Evolutionary conservation across 352 stramenopile genomes (phyloP).

Genomic region (Phytophthora tentaculata): DNA sequence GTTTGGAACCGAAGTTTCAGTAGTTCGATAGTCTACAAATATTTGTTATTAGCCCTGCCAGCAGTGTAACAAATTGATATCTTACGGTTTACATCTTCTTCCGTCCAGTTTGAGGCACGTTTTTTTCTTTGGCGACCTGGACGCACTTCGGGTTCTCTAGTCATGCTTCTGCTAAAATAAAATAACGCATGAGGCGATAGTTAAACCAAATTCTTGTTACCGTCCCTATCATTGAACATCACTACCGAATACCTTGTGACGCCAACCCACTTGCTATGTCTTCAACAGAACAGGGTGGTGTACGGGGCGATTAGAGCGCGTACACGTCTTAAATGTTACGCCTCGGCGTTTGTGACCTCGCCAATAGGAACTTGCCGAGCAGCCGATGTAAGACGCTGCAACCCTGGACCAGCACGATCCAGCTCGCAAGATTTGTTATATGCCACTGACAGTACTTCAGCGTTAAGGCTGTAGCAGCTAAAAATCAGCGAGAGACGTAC

Average conservation of each 20-base stretch:
- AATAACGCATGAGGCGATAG: neutral
- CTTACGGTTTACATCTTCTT: neutral
- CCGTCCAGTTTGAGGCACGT: neutral
- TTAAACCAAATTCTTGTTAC: neutral
- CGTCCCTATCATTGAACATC: neutral
- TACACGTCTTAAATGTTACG: neutral
- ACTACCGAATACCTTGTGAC: neutral
- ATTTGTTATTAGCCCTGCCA: neutral
- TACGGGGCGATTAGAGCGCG: neutral
- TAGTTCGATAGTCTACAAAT: neutral
- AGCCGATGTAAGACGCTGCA: neutral
- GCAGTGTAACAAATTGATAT: neutral
- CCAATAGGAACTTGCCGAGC: neutral
- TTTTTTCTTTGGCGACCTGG: neutral
- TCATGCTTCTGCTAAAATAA: neutral
- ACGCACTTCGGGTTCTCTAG: neutral
- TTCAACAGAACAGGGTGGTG: neutral
- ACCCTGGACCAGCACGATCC: neutral
- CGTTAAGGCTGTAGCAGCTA: neutral
- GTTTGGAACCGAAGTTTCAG: neutral
- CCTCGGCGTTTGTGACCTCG: neutral
- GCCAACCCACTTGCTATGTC: no score
- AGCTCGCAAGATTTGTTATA: neutral
- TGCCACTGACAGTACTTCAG: neutral
- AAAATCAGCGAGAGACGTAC: neutral